A percentile compares a stretch with the other conserved stretches of the same genome.
phyloP scores from a whole-genome alignment of 225 moss, liverwort and hornwort species.

The Polytrichum formosum region DNA sequence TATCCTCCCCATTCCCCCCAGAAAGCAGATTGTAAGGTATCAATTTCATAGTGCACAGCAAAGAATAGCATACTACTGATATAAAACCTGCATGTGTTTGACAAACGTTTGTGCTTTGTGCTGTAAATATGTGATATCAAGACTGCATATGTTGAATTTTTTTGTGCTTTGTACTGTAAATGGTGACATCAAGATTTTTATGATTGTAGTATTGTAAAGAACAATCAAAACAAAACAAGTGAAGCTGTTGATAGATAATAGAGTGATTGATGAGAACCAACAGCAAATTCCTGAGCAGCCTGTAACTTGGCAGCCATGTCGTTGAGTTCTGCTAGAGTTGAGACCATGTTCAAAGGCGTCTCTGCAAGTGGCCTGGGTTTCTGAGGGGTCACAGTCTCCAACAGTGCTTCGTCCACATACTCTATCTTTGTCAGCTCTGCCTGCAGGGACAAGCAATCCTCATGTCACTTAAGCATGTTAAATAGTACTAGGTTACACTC shows the following conservation, averaged over 20 bases:
- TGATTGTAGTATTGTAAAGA: too few species aligned
- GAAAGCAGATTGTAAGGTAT: conserved; percentile 11
- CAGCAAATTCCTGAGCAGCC: conserved; percentile 81
- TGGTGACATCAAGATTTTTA: too few species aligned
- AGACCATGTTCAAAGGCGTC: conserved; percentile 72
- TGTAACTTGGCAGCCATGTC: conserved; percentile 78
- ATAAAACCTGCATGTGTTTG: too few species aligned
- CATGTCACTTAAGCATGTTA: not conserved
- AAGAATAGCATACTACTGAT: not conserved
- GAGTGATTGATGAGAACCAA: conserved; percentile 35
- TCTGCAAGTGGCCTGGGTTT: conserved; percentile 53
- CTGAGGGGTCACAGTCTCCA: conserved; percentile 47
- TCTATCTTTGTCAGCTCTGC: conserved; percentile 69
- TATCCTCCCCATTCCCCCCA: conserved; percentile 27
- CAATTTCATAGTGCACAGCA: not conserved
- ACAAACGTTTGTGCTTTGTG: too few species aligned
- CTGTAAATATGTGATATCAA: too few species aligned
- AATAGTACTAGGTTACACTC: too few species aligned
- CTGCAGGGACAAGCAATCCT: conserved; percentile 26
- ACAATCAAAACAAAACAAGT: too few species aligned
- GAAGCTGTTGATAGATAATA: not conserved
- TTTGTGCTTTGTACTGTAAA: too few species aligned
- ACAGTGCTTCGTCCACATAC: conserved; percentile 50
- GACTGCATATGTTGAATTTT: too few species aligned
- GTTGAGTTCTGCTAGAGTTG: conserved; percentile 50